These are phyloP conservation scores for Paramecium octaurelia DNA, from an alignment of 73 alveolate genomes.

Conservation along the genomic window DNA sequence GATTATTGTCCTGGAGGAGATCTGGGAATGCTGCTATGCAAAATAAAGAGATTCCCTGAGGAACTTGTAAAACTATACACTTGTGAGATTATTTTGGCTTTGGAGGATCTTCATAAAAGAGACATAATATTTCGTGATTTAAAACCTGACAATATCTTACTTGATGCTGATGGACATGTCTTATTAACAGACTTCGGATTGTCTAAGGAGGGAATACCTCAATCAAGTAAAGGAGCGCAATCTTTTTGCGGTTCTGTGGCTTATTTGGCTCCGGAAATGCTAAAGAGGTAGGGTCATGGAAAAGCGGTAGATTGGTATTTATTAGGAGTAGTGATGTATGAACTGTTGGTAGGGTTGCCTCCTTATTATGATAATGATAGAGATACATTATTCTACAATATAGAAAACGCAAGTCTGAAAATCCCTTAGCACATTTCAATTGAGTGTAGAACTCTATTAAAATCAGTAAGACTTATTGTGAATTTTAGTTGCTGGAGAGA, in stretches of 20 bases:
- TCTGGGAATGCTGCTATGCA: conserved; percentile 76
- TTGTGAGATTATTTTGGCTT: conserved; percentile 85
- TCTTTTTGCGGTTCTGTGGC: conserved; percentile 95
- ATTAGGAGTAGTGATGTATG: conserved; percentile 93
- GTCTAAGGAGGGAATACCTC: conserved; percentile 88
- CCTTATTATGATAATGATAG: conserved; percentile 87
- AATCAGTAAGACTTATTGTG: conserved; percentile 55
- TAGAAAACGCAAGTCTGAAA: conserved; percentile 73
- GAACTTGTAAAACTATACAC: conserved; percentile 83
- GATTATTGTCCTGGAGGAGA: conserved; percentile 97
- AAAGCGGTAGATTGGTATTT: conserved; percentile 97
- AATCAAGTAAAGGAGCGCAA: conserved; percentile 73
- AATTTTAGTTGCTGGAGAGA: conserved; percentile 76
- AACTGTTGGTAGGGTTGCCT: conserved; percentile 92
- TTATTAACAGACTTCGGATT: conserved; percentile 95
- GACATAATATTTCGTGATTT: conserved; percentile 86
- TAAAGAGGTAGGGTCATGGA: conserved; percentile 93
- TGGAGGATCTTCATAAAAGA: conserved; percentile 86
- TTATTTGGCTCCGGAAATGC: conserved; percentile 96
- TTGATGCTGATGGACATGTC: conserved; percentile 92
- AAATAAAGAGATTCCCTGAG: conserved; percentile 84
- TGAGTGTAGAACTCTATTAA: conserved; percentile 63
- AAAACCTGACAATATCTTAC: conserved; percentile 77
- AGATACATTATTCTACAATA: conserved; percentile 78
- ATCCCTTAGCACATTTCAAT: conserved; percentile 66